Conservation (phyloP, 176 grass and related monocot species). For the Hordeum marinum region DNA sequence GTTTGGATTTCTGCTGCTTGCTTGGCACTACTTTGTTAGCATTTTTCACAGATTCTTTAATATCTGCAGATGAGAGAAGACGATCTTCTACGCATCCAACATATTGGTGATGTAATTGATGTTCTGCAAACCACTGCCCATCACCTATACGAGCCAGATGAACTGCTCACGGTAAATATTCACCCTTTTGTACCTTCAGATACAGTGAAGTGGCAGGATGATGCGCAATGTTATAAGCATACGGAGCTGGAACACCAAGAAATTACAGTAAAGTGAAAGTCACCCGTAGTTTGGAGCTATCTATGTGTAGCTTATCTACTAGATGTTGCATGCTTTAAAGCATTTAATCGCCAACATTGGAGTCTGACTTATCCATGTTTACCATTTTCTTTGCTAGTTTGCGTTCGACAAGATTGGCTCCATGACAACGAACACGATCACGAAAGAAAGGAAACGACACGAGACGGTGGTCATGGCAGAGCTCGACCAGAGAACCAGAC, state of each 20-base stretch:
- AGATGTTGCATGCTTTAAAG: background rate
- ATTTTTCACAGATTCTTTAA: background rate
- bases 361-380: background rate
- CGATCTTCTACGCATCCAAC: constrained; percentile 68
- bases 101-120: constrained; percentile 92
- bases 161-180: constrained; percentile 68
- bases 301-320: background rate
- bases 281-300: background rate
- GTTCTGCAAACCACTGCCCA: constrained; percentile 78
- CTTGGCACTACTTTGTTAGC: background rate
- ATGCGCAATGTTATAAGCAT: background rate
- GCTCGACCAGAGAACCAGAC: constrained; percentile 79
- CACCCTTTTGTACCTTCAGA: background rate
- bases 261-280: background rate
- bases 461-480: constrained; percentile 93
- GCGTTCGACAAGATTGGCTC: constrained; percentile 95
- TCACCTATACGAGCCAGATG: constrained; percentile 83
- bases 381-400: constrained; percentile 37
- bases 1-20: background rate
- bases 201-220: background rate
- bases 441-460: constrained; percentile 92
- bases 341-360: background rate
- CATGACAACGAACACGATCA: constrained; percentile 88
- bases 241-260: background rate
- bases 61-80: constrained; percentile 83